Conservation (phyloP, 768 basidiomycete species). For the Lentinula edodes region DNA sequence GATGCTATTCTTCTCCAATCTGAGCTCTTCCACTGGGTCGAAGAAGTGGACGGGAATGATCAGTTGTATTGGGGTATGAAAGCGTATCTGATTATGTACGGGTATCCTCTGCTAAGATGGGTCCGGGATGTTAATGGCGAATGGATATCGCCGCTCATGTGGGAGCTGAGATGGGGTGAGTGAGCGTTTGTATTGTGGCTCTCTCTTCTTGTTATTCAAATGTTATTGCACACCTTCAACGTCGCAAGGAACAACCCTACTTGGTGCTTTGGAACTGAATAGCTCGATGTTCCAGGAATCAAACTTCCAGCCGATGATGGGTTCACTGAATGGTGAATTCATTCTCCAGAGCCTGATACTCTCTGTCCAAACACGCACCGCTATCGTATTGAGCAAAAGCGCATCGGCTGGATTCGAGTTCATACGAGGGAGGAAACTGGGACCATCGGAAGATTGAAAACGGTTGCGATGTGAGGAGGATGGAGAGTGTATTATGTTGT, state of each 20-base stretch:
- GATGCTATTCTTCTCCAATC: not conserved
- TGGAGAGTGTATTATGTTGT: too few relatives aligned
- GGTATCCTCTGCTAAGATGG: not conserved
- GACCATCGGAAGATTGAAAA: too few relatives aligned
- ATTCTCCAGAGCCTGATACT: not conserved
- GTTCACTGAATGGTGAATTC: not conserved
- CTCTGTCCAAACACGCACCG: not conserved
- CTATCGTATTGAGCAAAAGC: not conserved
- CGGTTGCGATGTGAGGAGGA: too few relatives aligned
- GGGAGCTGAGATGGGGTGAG: constrained; percentile 2
- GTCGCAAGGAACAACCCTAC: not conserved
- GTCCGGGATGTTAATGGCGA: not conserved
- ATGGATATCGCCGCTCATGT: not conserved
- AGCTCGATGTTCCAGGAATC: not conserved
- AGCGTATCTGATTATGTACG: not conserved
- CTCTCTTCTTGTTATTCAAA: not conserved
- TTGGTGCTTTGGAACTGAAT: not conserved
- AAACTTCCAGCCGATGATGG: not conserved
- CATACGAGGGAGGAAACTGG: not conserved
- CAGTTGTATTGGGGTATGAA: not conserved
- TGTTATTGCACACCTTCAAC: not conserved
- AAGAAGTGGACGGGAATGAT: not conserved
- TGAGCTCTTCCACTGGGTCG: not conserved
- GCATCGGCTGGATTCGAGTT: not conserved
- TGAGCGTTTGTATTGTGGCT: not conserved